Evolutionary conservation across 148 eudicot species (phyloP).

Genomic region (Chenopodium quinoa): DNA sequence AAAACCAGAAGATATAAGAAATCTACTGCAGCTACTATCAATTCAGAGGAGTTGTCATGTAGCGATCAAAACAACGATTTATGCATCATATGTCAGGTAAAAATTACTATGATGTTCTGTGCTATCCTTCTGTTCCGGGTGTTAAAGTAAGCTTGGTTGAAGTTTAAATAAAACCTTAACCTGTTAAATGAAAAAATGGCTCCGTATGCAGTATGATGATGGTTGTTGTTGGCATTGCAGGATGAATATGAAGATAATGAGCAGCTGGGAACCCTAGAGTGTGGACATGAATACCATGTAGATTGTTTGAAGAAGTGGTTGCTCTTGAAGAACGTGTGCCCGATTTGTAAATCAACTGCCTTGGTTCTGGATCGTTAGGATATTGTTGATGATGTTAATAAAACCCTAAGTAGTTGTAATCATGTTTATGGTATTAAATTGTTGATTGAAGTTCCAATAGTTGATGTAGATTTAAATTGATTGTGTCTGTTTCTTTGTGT

Average conservation of each 20-base stretch:
- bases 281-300: constrained; percentile 85
- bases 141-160: neutral
- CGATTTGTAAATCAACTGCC: constrained; percentile 73
- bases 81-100: constrained; percentile 92
- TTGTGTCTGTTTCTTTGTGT: no score
- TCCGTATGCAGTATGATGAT: neutral
- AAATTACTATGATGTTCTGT: neutral
- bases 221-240: constrained; percentile 43
- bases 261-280: constrained; percentile 51
- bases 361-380: constrained; percentile 41
- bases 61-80: constrained; percentile 54
- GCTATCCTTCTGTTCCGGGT: neutral
- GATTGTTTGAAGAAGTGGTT: constrained; percentile 83
- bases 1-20: constrained; percentile 44
- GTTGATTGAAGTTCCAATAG: no score
- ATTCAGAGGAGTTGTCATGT: constrained; percentile 48
- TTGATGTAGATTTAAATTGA: no score
- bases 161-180: neutral
- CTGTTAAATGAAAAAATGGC: neutral
- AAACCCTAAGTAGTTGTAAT: no score
- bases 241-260: constrained; percentile 67
- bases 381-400: no score
- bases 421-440: no score
- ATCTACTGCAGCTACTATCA: constrained; percentile 35
- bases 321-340: constrained; percentile 74